Conservation (phyloP, 2,329 filamentous ascomycete genomes). For the Trichoderma arundinaceum region DNA sequence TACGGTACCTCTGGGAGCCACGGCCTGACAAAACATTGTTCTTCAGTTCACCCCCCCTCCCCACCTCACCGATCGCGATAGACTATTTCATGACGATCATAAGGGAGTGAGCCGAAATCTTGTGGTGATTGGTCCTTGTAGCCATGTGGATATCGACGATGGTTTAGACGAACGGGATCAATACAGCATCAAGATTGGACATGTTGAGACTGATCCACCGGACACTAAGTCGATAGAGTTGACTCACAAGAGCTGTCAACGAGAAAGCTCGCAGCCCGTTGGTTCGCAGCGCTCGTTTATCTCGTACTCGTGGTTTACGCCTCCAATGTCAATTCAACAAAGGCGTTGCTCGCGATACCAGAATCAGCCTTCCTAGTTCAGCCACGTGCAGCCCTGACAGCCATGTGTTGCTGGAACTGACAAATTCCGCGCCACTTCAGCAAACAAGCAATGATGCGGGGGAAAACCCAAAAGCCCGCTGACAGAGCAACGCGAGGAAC, state of each 20-base stretch:
- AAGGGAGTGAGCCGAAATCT: conserved; percentile 19
- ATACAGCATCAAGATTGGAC: not conserved
- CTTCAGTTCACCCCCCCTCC: conserved; percentile 22
- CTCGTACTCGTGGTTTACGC: not conserved
- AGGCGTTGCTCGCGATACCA: not conserved
- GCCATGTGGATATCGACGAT: conserved; percentile 1
- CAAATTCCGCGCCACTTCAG: conserved; percentile 11
- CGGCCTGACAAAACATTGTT: conserved; percentile 4
- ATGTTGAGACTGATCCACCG: not conserved
- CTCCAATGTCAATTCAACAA: not conserved
- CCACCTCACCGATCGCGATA: conserved; percentile 21
- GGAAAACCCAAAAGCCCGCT: conserved; percentile 18
- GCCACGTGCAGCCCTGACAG: conserved; percentile 15
- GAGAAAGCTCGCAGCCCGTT: not conserved
- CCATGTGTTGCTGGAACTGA: conserved; percentile 4
- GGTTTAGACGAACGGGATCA: not conserved
- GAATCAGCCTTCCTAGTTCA: not conserved
- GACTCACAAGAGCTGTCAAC: not conserved
- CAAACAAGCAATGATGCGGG: conserved; percentile 20
- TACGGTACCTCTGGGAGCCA: conserved; percentile 2
- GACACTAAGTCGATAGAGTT: not conserved
- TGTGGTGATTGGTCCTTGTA: conserved; percentile 4
- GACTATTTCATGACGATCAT: conserved; percentile 8
- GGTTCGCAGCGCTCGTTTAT: not conserved
- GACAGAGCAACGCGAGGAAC: conserved; percentile 18